Base-by-base conservation (phyloP, 345 rosid species). In the Hypericum androsaemum region DNA sequence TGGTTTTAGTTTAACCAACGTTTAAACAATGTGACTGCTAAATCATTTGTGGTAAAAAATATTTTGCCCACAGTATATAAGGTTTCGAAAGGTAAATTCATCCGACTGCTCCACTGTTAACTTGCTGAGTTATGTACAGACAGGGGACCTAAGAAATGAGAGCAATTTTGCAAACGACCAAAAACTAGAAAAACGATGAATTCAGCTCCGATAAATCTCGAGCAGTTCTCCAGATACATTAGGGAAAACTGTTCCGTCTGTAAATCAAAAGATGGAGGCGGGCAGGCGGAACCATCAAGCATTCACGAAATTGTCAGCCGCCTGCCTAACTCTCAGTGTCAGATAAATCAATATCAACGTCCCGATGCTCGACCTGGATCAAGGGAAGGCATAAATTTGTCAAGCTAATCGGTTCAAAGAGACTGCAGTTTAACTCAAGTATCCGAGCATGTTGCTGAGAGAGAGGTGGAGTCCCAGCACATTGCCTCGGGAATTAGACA, bases 321-420 rank as follows among this genome's bases (percentile, higher is more conserved):
- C 52, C 61, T 76, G 90, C 65, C 78, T 71, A 42, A 84, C 96
- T 75, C 83, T 74, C 66, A 89, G 69, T 15, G 97, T 89, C 65
- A 86, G 74, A 67, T 79, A 89, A 46, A 89, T 89, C 71, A 89
- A 71, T 52, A 86, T 73, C 79, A 89, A 64, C 10, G 97, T 82
- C 37, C 97, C 97, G 51, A 84, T 61, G 60, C 86, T 89, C 53
- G 97, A 89, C 83, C 97, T 89, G 87, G 41, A 66, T 61, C 43
- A 37, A 16, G 12, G 54, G 68, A 10, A 43, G 41, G 13, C 43
- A 35, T 22, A 22, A 22, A 22, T 22, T 22, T 22, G 32, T 22
- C 32, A 22, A n/a, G n/a, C n/a, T n/a, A n/a, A n/a, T 22, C 32
- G 32, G 32, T 22, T 22, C 32, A 22, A 22, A 22, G 32, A 22